Base-by-base conservation (phyloP, 495 filamentous ascomycete genomes). In the Aspergillus bertholletiae region DNA sequence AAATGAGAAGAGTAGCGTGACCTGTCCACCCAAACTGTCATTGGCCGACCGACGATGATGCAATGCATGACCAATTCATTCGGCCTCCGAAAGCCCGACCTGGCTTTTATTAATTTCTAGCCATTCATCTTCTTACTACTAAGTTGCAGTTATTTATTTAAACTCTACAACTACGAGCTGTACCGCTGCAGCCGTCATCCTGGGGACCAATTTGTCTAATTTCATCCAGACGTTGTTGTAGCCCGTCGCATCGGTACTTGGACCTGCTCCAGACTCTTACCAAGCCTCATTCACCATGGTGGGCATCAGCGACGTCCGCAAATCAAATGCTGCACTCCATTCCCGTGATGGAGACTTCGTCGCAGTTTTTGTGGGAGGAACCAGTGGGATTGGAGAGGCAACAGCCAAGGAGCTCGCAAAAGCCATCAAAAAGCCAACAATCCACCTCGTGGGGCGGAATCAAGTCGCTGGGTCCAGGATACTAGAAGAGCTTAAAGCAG, bases 341-440 rank as follows among this genome's bases (percentile, higher is more conserved):
- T 21, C 53, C 0, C 66, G 80, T 15, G 75, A 75, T 8, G 26
- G 66, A 0, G 68, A 71, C 4, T 62, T 81, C 1, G 73, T 81
- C 3, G 81, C 76, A 26, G 75, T 86, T 47, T 84, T 85, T 57
- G 79, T 82, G 11, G 84, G 86, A 28, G 86, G 67, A 21, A 89
- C 86, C 0, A 77, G 73, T 39, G 86, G 84, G 27, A 80, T 89
- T 51, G 86, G 83, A 27, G 75, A 81, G 56, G 54, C 67, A 5
- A 76, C 83, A 0, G 61, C 87, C 30, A 80, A 73, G 54, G 55
- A 74, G 47, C 84, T 88, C 44, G 80, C 78, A 32, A 53, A 75
- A 39, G 65, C 80, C 6, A 55, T 62, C 8, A 47, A 68, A 22
- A 35, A 76, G 65, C 47, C 83, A 23, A 61, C 65, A 6, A 64